Evolutionary conservation across 805 yeast species (phyloP).

Genomic region (Starmera quercuum): DNA sequence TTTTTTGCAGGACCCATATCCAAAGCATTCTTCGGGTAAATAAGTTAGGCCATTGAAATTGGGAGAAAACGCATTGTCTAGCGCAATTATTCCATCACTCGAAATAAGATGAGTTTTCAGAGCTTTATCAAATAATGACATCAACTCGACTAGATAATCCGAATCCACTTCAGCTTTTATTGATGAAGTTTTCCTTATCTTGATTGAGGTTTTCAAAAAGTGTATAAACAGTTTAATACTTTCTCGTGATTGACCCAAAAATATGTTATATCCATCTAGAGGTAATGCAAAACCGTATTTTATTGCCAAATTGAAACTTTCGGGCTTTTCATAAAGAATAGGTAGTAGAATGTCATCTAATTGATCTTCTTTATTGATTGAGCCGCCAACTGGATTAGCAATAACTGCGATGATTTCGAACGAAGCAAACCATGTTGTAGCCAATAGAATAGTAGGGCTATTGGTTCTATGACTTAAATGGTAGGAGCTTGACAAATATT

Average conservation of each 20-base stretch:
- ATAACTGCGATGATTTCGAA: conserved; percentile 46
- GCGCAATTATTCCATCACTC: conserved; percentile 3
- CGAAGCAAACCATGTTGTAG: conserved; percentile 43
- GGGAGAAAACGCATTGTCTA: background rate
- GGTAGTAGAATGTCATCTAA: conserved; percentile 20
- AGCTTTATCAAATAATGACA: conserved; percentile 5
- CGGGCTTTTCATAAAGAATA: conserved; percentile 1
- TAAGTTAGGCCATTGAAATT: background rate
- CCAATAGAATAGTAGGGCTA: conserved; percentile 25
- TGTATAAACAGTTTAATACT: conserved; percentile 4
- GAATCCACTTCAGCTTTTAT: background rate
- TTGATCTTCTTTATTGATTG: conserved; percentile 36
- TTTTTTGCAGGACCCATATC: conserved; percentile 1
- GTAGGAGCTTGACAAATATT: conserved; percentile 20
- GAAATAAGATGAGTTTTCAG: conserved; percentile 4
- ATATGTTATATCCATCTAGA: conserved; percentile 5
- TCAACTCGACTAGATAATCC: conserved; percentile 3
- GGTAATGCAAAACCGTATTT: conserved; percentile 6
- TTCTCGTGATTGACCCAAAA: conserved; percentile 10
- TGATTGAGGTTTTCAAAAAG: conserved; percentile 1
- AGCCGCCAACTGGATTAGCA: conserved; percentile 33
- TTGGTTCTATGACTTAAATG: conserved; percentile 5
- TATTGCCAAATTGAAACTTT: conserved; percentile 1
- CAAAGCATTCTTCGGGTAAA: conserved; percentile 2
- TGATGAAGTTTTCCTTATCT: conserved; percentile 2